Evolutionary conservation across 148 eudicot genomes (phyloP), one percentile per base, ranked within the genome.

Genomic region (Persicaria tinctoria): DNA sequence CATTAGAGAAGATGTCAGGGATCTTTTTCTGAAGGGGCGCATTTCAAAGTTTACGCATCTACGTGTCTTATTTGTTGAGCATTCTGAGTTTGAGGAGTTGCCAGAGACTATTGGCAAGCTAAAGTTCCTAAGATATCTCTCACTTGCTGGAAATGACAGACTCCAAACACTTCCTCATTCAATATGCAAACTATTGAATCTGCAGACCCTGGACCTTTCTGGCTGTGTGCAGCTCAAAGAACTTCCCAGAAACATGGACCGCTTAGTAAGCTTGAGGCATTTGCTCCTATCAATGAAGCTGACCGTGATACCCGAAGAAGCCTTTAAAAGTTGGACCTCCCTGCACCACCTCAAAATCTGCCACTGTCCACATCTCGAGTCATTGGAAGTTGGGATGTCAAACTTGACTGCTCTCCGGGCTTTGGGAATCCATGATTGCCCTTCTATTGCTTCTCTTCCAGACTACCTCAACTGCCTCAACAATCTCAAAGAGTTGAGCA

Each of bases 101-200:
- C 73, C 78, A 0, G 18, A 75, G 9, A 45, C 66, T 6, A 72
- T 83, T 17, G 80, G 73, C n/a, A 9, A 72, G 1, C 7, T 83
- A 46, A 41, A 76, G 53, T 76, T 75, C 70, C 38, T 83, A 74
- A 74, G 82, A 62, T 74, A 77, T 75, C 74, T 79, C 18, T 51
- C 77, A 54, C 78, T 79, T 10, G 6, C 45, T 16, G 27, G 0
- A 0, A 77, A 77, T 63, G 0, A 5, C 1, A 3, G 23, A 0
- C 46, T 79, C 3, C 8, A 57, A 51, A 9, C 0, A 46, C 75
- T 79, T 0, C 78, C 78, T 1, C 10, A 48, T 8, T 70, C 76
- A 10, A 72, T 79, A 16, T 27, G 74, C 46, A 20, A 75, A 6
- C 45, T 79, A 9, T 13, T 50, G 45, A 83, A 77, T 66, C 20